phyloP scores from a whole-genome alignment of 129 eudicot genomes.

The Erigeron canadensis region DNA sequence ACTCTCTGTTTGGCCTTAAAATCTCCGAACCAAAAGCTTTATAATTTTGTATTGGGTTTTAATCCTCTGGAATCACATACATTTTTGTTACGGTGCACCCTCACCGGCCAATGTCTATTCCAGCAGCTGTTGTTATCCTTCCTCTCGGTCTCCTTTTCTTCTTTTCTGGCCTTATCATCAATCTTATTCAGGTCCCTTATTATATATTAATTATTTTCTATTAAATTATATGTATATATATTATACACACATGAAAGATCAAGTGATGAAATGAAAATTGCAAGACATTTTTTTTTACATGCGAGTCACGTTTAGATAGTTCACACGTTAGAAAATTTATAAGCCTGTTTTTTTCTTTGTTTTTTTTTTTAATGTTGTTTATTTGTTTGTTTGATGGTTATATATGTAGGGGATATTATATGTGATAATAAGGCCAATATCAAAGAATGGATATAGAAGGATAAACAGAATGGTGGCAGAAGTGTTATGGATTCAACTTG shows the following conservation, averaged over 20 bases:
- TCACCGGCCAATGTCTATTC: slow-evolving; percentile 65
- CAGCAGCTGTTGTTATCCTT: slow-evolving; percentile 78
- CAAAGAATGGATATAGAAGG: slow-evolving; percentile 76
- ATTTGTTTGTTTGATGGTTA: neutral
- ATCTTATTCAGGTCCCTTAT: slow-evolving; percentile 68
- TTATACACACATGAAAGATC: neutral
- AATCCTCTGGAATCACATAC: neutral
- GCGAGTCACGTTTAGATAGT: no score
- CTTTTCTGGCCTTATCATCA: slow-evolving; percentile 75
- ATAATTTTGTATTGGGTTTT: neutral
- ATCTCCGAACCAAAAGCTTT: slow-evolving; percentile 19
- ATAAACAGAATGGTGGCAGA: slow-evolving; percentile 80
- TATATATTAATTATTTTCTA: neutral
- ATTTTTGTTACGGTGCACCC: slow-evolving; percentile 18
- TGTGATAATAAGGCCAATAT: slow-evolving; percentile 73
- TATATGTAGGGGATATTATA: slow-evolving; percentile 59
- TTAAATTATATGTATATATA: neutral
- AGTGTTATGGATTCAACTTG: slow-evolving; percentile 89
- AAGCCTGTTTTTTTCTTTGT: neutral
- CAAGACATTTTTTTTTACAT: no score
- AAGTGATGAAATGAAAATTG: no score
- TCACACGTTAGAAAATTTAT: no score
- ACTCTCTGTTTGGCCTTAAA: slow-evolving; percentile 18
- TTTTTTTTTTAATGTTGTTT: neutral
- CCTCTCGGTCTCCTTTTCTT: slow-evolving; percentile 84